Percentiles rank a stretch among this genome's conserved stretches.
These are phyloP conservation scores for Gliomastix tumulicola DNA, from an alignment of 2,329 filamentous ascomycete genomes.

Conservation along the genomic window DNA sequence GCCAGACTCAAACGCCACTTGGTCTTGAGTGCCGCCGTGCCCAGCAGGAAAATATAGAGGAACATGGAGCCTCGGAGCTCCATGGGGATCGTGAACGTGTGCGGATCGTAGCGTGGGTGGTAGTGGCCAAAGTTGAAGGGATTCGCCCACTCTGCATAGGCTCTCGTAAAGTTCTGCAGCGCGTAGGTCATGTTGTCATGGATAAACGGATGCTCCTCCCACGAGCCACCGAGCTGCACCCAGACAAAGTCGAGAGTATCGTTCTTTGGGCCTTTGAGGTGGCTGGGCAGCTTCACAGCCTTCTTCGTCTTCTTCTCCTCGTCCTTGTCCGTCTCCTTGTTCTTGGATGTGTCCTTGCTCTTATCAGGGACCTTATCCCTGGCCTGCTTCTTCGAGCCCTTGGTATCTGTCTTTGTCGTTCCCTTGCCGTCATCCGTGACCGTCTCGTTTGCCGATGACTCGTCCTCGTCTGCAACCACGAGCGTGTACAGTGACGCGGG, in stretches of 20 bases:
- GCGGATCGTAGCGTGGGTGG: slow-evolving; percentile 30
- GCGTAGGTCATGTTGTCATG: slow-evolving; percentile 28
- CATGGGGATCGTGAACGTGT: slow-evolving; percentile 33
- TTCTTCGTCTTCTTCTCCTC: not conserved
- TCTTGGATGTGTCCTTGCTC: not conserved
- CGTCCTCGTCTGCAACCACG: slow-evolving; percentile 8
- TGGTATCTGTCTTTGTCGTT: too few species aligned
- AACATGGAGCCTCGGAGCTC: slow-evolving; percentile 32
- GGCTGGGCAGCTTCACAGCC: not conserved
- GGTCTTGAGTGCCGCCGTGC: slow-evolving; percentile 24
- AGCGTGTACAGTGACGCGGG: slow-evolving; percentile 20
- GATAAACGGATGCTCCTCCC: slow-evolving; percentile 32
- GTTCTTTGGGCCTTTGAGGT: not conserved
- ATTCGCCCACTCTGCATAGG: slow-evolving; percentile 30
- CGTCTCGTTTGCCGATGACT: too few species aligned
- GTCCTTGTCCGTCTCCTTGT: not conserved
- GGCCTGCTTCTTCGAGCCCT: slow-evolving; percentile 3
- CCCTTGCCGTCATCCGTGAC: too few species aligned
- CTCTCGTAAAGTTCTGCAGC: slow-evolving; percentile 26
- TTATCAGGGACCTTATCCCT: not conserved
- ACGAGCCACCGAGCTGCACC: slow-evolving; percentile 29
- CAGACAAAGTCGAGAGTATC: slow-evolving; percentile 12
- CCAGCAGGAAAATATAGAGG: slow-evolving; percentile 30
- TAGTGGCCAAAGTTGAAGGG: slow-evolving; percentile 30
- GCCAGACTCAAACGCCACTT: slow-evolving; percentile 23